Conservation (phyloP, 2,329 filamentous ascomycete species). For the Ophiosphaerella narmari region DNA sequence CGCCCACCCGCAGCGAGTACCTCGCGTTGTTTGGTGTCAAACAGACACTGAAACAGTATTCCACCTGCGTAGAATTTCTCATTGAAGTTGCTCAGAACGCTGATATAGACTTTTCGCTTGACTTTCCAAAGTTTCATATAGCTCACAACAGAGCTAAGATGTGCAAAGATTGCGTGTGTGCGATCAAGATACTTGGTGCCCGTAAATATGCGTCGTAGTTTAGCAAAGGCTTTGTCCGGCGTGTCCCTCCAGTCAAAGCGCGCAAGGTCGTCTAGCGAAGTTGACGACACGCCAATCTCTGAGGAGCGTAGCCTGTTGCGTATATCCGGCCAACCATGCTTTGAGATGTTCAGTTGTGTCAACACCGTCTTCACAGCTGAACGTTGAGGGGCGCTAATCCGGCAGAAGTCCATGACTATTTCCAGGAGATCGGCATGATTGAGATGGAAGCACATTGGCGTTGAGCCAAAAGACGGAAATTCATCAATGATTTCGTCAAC, state of each 20-base stretch:
- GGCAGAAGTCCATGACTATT: conserved; percentile 87
- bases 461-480: conserved; percentile 74
- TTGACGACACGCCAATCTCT: conserved; percentile 79
- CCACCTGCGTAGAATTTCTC: conserved; percentile 84
- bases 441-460: conserved; percentile 84
- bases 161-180: conserved; percentile 66
- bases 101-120: conserved; percentile 78
- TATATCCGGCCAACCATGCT: conserved; percentile 82
- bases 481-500: conserved; percentile 85
- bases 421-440: conserved; percentile 88
- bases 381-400: conserved; percentile 71
- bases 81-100: conserved; percentile 84
- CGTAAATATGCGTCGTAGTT: conserved; percentile 60
- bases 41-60: conserved; percentile 86
- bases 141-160: conserved; percentile 76
- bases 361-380: conserved; percentile 78
- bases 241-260: conserved; percentile 86
- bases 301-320: conserved; percentile 81
- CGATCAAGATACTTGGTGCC: conserved; percentile 58
- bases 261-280: conserved; percentile 86
- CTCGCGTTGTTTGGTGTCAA: conserved; percentile 78
- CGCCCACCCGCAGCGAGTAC: conserved; percentile 93
- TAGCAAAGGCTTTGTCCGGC: conserved; percentile 74
- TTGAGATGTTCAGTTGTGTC: conserved; percentile 83
- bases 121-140: conserved; percentile 79